Evolutionary conservation across 2,329 filamentous ascomycete species (phyloP).

Genomic region (Parascedosporium putredinis): DNA sequence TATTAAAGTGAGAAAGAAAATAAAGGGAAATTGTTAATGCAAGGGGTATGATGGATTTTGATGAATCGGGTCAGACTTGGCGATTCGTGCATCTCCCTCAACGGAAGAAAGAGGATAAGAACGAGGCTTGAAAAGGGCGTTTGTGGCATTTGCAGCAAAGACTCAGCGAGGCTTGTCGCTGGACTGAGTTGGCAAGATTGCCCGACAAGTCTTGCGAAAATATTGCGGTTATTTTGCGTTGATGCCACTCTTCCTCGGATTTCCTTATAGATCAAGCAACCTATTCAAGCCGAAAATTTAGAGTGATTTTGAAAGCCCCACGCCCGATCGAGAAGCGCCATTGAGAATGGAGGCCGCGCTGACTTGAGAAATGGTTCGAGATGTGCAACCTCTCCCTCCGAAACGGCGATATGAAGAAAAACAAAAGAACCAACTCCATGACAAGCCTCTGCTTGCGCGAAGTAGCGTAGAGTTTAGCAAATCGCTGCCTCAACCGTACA

Average conservation of each 20-base stretch:
- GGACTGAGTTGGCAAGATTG: too few relatives aligned
- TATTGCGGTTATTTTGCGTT: neutral
- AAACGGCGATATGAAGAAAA: too few relatives aligned
- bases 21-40: too few relatives aligned
- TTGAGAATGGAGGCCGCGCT: too few relatives aligned
- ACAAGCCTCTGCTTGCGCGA: neutral
- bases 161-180: too few relatives aligned
- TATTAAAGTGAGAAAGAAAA: neutral
- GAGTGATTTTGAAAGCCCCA: neutral
- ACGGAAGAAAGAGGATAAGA: too few relatives aligned
- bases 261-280: neutral
- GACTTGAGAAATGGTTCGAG: too few relatives aligned
- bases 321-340: neutral
- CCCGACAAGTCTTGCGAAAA: too few relatives aligned
- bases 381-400: too few relatives aligned
- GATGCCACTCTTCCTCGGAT: neutral
- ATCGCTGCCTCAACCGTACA: neutral
- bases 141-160: neutral
- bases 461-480: conserved; percentile 3
- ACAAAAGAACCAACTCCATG: neutral
- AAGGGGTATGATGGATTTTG: too few relatives aligned
- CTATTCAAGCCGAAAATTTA: neutral
- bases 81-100: neutral
- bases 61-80: too few relatives aligned
- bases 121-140: too few relatives aligned